A percentile compares a stretch with the other conserved stretches of the same genome.
phyloP scores from a whole-genome alignment of 2,329 filamentous ascomycete genomes.

The Colletotrichum tropicale region DNA sequence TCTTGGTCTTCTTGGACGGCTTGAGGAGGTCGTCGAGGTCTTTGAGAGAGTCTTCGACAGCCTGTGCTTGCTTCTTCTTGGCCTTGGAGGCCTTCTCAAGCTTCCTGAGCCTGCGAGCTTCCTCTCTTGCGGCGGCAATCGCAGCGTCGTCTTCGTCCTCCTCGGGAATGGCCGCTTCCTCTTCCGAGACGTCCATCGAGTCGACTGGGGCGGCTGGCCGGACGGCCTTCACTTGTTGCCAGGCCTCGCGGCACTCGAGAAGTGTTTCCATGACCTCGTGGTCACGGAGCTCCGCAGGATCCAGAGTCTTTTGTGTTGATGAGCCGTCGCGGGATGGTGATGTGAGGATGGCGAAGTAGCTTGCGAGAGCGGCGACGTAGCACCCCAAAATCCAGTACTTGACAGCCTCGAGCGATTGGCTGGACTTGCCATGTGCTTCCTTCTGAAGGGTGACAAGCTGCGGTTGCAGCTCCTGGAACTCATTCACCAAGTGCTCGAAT shows the following conservation, averaged over 20 bases:
- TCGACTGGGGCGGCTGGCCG: slow-evolving; percentile 46
- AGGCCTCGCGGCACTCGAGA: slow-evolving; percentile 79
- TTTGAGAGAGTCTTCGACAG: slow-evolving; percentile 73
- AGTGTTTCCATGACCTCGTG: slow-evolving; percentile 91
- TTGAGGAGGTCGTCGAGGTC: slow-evolving; percentile 67
- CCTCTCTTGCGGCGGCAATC: slow-evolving; percentile 29
- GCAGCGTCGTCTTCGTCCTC: slow-evolving; percentile 29
- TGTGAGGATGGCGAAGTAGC: slow-evolving; percentile 95
- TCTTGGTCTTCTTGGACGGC: slow-evolving; percentile 51
- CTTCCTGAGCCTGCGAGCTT: slow-evolving; percentile 41
- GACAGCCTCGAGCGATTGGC: slow-evolving; percentile 63
- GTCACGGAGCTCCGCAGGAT: slow-evolving; percentile 81
- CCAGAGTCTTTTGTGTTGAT: slow-evolving; percentile 62
- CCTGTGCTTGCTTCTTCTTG: slow-evolving; percentile 55
- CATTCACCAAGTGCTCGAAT: slow-evolving; percentile 83
- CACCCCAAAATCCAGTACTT: slow-evolving; percentile 84
- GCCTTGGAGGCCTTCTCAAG: slow-evolving; percentile 43
- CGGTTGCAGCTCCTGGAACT: slow-evolving; percentile 76
- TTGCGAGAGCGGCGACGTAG: slow-evolving; percentile 84
- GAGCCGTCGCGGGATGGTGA: slow-evolving; percentile 71
- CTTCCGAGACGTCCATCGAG: slow-evolving; percentile 34
- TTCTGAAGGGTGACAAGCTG: slow-evolving; percentile 63
- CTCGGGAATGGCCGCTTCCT: slow-evolving; percentile 25
- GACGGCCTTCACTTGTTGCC: slow-evolving; percentile 76
- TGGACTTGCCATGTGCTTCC: slow-evolving; percentile 56